phyloP scores from a whole-genome alignment of 1,284 basidiomycete species.

The Ustilago nuda region DNA sequence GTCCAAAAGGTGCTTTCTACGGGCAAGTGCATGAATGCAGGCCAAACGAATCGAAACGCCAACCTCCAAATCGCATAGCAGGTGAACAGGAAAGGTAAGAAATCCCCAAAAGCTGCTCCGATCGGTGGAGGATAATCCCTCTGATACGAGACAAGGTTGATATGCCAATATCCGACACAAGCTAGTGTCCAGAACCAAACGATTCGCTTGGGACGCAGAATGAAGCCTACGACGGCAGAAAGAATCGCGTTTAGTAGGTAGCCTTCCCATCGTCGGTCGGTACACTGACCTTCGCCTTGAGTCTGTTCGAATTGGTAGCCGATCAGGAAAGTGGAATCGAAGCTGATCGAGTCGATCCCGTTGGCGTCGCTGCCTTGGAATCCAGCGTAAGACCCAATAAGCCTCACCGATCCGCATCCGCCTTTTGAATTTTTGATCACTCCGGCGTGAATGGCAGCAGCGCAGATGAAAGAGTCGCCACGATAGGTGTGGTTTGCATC shows the following conservation, averaged over 20 bases:
- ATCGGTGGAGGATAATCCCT: constrained; percentile 72
- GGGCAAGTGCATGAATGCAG: constrained; percentile 77
- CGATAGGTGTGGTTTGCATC: constrained; percentile 73
- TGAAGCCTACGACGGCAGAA: constrained; percentile 78
- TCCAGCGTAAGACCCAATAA: constrained; percentile 79
- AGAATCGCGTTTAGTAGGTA: constrained; percentile 61
- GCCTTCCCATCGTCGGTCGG: constrained; percentile 75
- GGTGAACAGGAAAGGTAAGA: constrained; percentile 83
- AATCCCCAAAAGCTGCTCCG: constrained; percentile 78
- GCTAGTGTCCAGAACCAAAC: constrained; percentile 78
- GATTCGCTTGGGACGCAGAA: constrained; percentile 80
- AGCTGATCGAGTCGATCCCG: constrained; percentile 79
- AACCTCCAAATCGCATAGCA: constrained; percentile 83
- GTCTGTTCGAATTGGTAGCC: constrained; percentile 73
- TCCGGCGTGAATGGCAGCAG: constrained; percentile 81
- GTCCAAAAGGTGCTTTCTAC: constrained; percentile 81
- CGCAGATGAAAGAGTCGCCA: constrained; percentile 86
- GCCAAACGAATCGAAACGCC: constrained; percentile 80
- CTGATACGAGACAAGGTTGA: constrained; percentile 83
- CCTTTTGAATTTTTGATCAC: constrained; percentile 77
- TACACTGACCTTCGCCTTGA: constrained; percentile 74
- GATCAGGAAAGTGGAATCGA: constrained; percentile 80
- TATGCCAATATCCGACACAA: constrained; percentile 88
- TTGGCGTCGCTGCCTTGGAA: constrained; percentile 76
- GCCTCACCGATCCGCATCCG: constrained; percentile 80